phyloP scores from a whole-genome alignment of 768 basidiomycete species.

The Boletus rufocinnamomeus region DNA sequence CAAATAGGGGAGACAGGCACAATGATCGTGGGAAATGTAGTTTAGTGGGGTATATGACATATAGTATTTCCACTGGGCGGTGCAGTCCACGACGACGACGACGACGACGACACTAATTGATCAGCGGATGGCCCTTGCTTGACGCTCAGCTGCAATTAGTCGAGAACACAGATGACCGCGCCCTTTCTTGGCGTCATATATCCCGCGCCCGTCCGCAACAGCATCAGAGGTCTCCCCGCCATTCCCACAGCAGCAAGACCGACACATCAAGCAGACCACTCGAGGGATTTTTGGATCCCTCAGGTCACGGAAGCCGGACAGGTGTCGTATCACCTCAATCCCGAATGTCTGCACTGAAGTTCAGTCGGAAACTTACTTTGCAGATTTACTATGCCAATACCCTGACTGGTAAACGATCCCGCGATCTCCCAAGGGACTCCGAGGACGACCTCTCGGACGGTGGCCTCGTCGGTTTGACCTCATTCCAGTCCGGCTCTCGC shows the following conservation, averaged over 20 bases:
- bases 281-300: constrained; percentile 89
- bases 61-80: constrained; percentile 1
- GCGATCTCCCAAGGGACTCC: constrained; percentile 75
- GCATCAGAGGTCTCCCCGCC: constrained; percentile 34
- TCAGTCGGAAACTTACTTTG: neutral
- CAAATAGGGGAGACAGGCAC: neutral
- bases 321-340: constrained; percentile 45
- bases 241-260: constrained; percentile 19
- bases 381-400: constrained; percentile 96
- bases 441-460: constrained; percentile 58
- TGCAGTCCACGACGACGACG: constrained; percentile 20
- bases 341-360: neutral
- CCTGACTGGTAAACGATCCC: constrained; percentile 72
- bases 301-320: constrained; percentile 78
- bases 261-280: constrained; percentile 19
- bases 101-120: neutral
- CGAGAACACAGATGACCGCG: constrained; percentile 24
- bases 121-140: constrained; percentile 6
- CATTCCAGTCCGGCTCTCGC: constrained; percentile 53
- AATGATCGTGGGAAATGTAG: constrained; percentile 14
- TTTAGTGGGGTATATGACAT: constrained; percentile 12
- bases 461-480: constrained; percentile 54
- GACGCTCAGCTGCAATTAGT: constrained; percentile 3
- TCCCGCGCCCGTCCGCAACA: constrained; percentile 13
- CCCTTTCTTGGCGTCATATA: constrained; percentile 10